Percentiles rank a stretch among this genome's conserved stretches.
Evolutionary conservation across 495 filamentous ascomycete genomes (phyloP).

Genomic region (Podospora sp.): DNA sequence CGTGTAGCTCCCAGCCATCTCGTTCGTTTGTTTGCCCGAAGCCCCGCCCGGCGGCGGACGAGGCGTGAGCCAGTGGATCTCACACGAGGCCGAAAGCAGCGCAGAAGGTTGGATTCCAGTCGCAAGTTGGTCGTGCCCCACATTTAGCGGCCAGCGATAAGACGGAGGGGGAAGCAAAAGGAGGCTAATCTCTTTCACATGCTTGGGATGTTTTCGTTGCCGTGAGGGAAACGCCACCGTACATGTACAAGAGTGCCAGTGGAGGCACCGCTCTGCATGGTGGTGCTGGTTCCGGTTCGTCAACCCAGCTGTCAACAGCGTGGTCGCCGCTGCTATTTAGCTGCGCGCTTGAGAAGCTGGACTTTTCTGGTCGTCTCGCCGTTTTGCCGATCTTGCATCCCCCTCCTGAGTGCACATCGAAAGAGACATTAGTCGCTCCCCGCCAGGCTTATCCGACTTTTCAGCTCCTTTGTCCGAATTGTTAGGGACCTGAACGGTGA

Average conservation of each 20-base stretch:
- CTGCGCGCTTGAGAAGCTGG: not conserved
- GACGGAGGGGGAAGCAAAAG: conserved; percentile 3
- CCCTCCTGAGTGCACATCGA: not conserved
- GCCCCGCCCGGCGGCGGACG: not conserved
- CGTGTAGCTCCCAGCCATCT: not conserved
- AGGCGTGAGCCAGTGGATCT: not conserved
- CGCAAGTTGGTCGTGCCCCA: not conserved
- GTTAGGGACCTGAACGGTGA: not conserved
- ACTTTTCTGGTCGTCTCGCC: not conserved
- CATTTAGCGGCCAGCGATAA: not conserved
- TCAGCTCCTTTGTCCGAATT: not conserved
- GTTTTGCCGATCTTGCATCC: not conserved
- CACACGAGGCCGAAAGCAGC: not conserved
- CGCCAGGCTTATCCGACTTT: not conserved
- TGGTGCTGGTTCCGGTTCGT: not conserved
- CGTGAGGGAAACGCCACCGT: not conserved
- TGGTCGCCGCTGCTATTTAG: conserved; percentile 1
- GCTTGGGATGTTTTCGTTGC: conserved; percentile 2
- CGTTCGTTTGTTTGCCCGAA: not conserved
- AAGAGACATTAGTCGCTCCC: not conserved
- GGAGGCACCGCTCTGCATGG: not conserved
- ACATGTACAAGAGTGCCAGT: not conserved
- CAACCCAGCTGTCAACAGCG: not conserved
- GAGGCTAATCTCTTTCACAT: conserved; percentile 17
- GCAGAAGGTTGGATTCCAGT: not conserved